Evolutionary conservation across 371 early-diverging fungal species (phyloP).

Genomic region (Circinella minor): DNA sequence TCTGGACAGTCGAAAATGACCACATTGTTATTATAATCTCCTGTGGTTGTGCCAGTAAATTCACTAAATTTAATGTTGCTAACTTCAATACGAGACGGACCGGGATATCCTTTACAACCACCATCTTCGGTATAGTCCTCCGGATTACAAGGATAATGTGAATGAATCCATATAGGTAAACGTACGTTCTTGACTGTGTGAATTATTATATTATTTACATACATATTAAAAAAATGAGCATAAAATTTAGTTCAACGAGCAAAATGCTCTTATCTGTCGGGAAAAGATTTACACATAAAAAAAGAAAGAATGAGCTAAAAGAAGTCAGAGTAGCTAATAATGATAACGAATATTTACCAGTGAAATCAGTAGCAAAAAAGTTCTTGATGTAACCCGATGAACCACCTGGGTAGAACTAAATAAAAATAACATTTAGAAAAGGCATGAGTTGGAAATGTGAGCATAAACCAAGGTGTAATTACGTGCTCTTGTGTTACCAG

Average conservation of each 20-base stretch:
- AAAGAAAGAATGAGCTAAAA: background rate
- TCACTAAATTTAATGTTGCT: slow-evolving; percentile 15
- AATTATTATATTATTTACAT: too few species aligned
- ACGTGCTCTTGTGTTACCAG: slow-evolving; percentile 3
- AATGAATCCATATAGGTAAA: slow-evolving; percentile 18
- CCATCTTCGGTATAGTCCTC: slow-evolving; percentile 16
- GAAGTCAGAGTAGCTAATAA: background rate
- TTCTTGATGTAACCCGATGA: slow-evolving; percentile 12
- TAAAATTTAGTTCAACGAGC: too few species aligned
- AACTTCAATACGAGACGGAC: slow-evolving; percentile 14
- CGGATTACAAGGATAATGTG: slow-evolving; percentile 17
- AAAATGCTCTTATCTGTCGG: background rate
- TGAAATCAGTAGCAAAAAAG: slow-evolving; percentile 12
- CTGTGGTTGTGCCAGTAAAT: slow-evolving; percentile 14
- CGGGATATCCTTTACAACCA: slow-evolving; percentile 17
- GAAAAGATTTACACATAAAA: background rate
- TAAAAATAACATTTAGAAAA: too few species aligned
- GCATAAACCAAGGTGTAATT: slow-evolving; percentile 2
- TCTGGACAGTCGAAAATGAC: slow-evolving; percentile 18
- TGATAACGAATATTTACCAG: background rate
- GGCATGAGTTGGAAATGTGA: background rate
- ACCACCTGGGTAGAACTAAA: slow-evolving; percentile 16
- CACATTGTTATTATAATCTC: slow-evolving; percentile 12
- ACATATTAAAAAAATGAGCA: too few species aligned
- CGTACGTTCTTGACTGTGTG: slow-evolving; percentile 10